Conservation (phyloP, 495 filamentous ascomycete genomes). For the Penicillium manginii region DNA sequence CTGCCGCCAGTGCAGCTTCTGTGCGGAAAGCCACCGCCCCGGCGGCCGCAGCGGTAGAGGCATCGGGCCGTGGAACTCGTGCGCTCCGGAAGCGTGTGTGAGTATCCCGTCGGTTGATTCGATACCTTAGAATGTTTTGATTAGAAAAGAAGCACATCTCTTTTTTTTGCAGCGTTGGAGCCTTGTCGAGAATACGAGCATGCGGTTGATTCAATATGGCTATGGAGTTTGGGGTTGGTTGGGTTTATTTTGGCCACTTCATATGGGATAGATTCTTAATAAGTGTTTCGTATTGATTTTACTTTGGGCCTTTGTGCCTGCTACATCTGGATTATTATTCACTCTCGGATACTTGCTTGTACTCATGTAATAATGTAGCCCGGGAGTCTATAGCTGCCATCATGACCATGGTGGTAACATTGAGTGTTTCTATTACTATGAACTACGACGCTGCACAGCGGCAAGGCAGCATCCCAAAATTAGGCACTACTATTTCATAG, state of each 20-base stretch:
- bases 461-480: too few relatives aligned
- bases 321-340: neutral
- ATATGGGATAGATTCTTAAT: neutral
- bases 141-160: neutral
- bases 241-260: neutral
- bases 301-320: neutral
- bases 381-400: too few relatives aligned
- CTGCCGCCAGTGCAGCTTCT: slow-evolving; percentile 32
- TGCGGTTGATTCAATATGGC: neutral
- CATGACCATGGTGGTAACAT: too few relatives aligned
- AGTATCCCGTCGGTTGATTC: neutral
- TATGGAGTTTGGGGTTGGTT: neutral
- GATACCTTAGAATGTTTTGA: neutral
- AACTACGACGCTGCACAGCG: too few relatives aligned
- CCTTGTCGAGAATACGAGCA: neutral
- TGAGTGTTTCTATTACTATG: neutral
- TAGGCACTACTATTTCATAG: too few relatives aligned
- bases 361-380: too few relatives aligned
- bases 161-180: slow-evolving; percentile 4
- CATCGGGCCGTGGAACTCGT: slow-evolving; percentile 41
- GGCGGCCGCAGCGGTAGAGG: slow-evolving; percentile 34
- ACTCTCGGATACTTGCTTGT: too few relatives aligned
- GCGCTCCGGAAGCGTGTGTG: slow-evolving; percentile 53
- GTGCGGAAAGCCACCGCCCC: slow-evolving; percentile 42
- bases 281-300: neutral